Evolutionary conservation across 441 rosid species (phyloP).

Genomic region (Adansonia gregorii): DNA sequence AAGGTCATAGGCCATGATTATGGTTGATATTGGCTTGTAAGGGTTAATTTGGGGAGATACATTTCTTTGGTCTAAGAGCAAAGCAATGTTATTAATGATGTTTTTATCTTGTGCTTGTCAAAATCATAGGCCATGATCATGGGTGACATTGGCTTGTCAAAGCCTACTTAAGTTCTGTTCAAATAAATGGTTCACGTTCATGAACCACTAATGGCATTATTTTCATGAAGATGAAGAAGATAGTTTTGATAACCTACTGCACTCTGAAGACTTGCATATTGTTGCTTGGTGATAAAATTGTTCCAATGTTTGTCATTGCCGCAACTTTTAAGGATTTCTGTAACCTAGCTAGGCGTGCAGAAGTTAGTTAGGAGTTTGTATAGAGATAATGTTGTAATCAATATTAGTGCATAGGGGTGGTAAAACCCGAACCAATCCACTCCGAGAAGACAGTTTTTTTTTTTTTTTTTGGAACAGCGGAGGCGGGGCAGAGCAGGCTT

Average conservation of each 20-base stretch:
- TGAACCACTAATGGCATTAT: neutral
- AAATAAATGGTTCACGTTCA: neutral
- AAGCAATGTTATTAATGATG: neutral
- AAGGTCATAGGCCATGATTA: neutral
- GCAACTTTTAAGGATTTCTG: neutral
- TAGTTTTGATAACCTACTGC: neutral
- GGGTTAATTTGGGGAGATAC: neutral
- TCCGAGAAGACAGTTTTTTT: too few species aligned
- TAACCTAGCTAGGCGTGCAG: neutral
- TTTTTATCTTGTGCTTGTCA: neutral
- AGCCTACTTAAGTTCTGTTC: neutral
- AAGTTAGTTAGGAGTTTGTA: neutral
- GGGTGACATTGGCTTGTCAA: neutral
- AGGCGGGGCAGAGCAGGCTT: too few species aligned
- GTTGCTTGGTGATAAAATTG: neutral
- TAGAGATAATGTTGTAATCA: neutral
- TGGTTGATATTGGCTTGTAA: neutral
- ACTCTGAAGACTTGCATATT: neutral
- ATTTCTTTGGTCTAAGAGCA: neutral
- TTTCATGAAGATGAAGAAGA: slow-evolving; percentile 4
- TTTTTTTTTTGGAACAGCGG: too few species aligned
- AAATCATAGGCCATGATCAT: neutral
- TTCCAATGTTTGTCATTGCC: neutral
- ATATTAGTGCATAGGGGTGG: neutral
- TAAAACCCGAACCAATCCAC: too few species aligned